phyloP scores from a whole-genome alignment of 192 early-diverging fungal species.

The Nowakowskiella sp. region DNA sequence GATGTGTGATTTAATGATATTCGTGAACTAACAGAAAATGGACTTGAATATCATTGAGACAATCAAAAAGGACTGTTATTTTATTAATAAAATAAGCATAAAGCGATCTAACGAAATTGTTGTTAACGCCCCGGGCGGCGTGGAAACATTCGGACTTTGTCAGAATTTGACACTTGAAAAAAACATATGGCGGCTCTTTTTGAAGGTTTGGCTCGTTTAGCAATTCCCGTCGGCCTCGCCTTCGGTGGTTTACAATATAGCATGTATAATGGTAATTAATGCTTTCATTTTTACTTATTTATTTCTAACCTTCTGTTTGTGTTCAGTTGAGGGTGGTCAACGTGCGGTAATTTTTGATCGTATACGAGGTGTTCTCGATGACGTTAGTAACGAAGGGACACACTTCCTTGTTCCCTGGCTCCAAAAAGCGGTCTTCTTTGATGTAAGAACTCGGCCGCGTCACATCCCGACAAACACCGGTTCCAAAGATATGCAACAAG shows the following conservation, averaged over 20 bases:
- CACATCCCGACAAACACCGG: conserved; percentile 99
- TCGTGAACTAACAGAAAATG: too few species aligned
- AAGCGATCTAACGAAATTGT: too few species aligned
- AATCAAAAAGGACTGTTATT: too few species aligned
- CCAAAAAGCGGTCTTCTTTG: conserved; percentile 80
- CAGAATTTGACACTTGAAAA: too few species aligned
- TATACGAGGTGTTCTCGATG: conserved; percentile 76
- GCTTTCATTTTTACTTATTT: not conserved
- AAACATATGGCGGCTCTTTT: conserved; percentile 53
- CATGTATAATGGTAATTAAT: conserved; percentile 78
- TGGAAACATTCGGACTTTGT: too few species aligned
- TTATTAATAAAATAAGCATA: too few species aligned
- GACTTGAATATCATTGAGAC: too few species aligned
- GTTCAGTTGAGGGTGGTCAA: conserved; percentile 84
- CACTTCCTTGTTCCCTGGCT: conserved; percentile 98
- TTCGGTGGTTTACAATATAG: conserved; percentile 67
- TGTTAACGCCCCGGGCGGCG: too few species aligned
- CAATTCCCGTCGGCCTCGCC: conserved; percentile 65
- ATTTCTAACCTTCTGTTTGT: not conserved
- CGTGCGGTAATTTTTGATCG: conserved; percentile 97
- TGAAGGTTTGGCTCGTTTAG: conserved; percentile 67
- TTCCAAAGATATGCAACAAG: conserved; percentile 99
- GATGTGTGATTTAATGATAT: too few species aligned
- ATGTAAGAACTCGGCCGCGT: conserved; percentile 91
- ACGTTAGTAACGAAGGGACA: conserved; percentile 82